Percentiles rank a stretch among this genome's conserved stretches.
phyloP scores from a whole-genome alignment of 305 asterid species.

The Vinca major region DNA sequence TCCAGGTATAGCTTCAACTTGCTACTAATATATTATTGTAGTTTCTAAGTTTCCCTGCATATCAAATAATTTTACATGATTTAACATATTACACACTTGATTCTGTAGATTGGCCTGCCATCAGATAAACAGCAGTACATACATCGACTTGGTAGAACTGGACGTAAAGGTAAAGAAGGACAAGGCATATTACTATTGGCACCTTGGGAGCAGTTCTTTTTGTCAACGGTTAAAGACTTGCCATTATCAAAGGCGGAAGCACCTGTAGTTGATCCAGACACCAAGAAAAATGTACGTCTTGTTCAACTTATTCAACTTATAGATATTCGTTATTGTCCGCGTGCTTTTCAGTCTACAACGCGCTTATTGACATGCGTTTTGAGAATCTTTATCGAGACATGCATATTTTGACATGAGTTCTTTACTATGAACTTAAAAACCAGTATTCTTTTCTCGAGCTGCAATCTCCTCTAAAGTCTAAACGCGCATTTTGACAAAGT shows the following conservation, averaged over 20 bases:
- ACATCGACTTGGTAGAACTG: constrained; percentile 95
- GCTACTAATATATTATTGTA: background rate
- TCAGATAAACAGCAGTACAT: constrained; percentile 85
- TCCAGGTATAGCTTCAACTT: constrained; percentile 49
- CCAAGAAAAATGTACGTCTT: constrained; percentile 49
- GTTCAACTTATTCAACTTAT: background rate
- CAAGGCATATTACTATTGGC: constrained; percentile 81
- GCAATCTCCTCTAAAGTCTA: background rate
- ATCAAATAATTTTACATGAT: background rate
- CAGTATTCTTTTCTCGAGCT: background rate
- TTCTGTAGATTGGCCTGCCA: constrained; percentile 73
- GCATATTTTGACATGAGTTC: background rate
- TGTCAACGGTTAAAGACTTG: constrained; percentile 65
- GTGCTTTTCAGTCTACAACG: background rate
- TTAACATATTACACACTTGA: background rate
- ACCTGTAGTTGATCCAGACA: constrained; percentile 73
- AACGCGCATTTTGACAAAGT: too few relatives aligned
- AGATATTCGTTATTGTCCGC: background rate
- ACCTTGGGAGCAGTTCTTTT: constrained; percentile 93
- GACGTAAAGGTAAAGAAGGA: constrained; percentile 95
- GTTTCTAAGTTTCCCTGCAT: background rate
- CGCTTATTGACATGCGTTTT: too few relatives aligned
- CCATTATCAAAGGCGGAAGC: constrained; percentile 66
- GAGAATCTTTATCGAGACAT: background rate
- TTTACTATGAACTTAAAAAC: background rate